A percentile compares a stretch with the other conserved stretches of the same genome.
Evolutionary conservation across 75 land plant species (phyloP).

Genomic region (Picea glauca): DNA sequence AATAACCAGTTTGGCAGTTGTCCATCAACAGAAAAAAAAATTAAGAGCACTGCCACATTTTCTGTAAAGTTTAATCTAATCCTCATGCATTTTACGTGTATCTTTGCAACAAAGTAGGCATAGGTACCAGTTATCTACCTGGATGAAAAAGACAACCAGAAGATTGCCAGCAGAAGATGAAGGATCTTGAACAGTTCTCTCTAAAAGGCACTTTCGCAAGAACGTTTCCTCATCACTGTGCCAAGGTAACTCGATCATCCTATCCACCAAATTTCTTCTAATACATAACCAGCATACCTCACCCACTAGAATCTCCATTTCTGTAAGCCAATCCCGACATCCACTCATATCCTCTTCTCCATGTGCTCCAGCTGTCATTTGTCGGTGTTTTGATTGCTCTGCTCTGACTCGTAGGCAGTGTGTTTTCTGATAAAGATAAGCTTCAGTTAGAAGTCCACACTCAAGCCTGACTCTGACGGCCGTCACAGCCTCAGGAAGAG

Average conservation of each 20-base stretch:
- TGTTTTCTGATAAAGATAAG: conserved; percentile 79
- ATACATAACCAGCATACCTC: conserved; percentile 85
- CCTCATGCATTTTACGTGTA: background rate
- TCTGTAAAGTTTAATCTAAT: background rate
- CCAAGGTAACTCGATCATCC: conserved; percentile 94
- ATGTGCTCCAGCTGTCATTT: conserved; percentile 2
- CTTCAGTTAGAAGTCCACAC: conserved; percentile 91
- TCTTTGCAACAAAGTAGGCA: background rate
- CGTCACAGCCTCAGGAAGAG: conserved; percentile 82
- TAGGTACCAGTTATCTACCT: conserved; percentile 36
- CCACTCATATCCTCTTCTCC: conserved; percentile 4
- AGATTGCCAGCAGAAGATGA: conserved; percentile 73
- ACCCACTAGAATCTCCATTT: conserved; percentile 65
- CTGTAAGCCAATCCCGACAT: conserved; percentile 35
- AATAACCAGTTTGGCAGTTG: too few relatives aligned
- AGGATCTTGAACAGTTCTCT: conserved; percentile 52
- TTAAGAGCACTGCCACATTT: background rate
- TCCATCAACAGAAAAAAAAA: background rate
- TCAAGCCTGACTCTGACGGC: conserved; percentile 85
- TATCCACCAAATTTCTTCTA: conserved; percentile 58
- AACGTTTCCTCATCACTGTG: conserved; percentile 71
- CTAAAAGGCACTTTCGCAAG: conserved; percentile 65
- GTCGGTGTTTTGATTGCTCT: conserved; percentile 14
- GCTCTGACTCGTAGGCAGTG: conserved; percentile 47
- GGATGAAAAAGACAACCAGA: conserved; percentile 79